Percentiles rank a stretch among this genome's conserved stretches.
Evolutionary conservation across 768 basidiomycete species (phyloP).

Genomic region (Lactarius hengduanensis): DNA sequence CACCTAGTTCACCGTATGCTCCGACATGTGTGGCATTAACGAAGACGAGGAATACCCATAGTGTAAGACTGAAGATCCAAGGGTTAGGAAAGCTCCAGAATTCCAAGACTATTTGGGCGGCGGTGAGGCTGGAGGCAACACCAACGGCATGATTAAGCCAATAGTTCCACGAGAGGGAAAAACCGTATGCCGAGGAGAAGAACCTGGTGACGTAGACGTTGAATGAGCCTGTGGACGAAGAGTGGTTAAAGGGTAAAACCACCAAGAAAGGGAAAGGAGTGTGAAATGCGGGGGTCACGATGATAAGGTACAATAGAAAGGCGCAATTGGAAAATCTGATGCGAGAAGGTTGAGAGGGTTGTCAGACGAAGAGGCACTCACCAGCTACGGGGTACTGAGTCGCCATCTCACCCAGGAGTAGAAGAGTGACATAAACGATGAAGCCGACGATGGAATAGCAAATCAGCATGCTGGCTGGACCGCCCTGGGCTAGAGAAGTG

Average conservation of each 20-base stretch:
- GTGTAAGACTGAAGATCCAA: conserved; percentile 71
- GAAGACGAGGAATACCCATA: conserved; percentile 73
- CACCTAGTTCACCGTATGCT: conserved; percentile 84
- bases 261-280: background rate
- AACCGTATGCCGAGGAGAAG: conserved; percentile 85
- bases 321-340: too few relatives aligned
- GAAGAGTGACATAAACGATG: conserved; percentile 74
- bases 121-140: conserved; percentile 82
- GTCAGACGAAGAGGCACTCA: conserved; percentile 28
- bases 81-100: conserved; percentile 67
- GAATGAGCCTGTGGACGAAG: conserved; percentile 63
- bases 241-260: conserved; percentile 1
- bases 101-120: conserved; percentile 76
- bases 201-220: conserved; percentile 84
- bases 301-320: background rate
- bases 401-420: conserved; percentile 82
- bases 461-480: conserved; percentile 84
- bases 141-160: conserved; percentile 90
- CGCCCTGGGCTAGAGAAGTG: conserved; percentile 74
- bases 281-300: background rate
- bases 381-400: conserved; percentile 82
- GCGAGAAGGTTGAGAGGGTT: background rate
- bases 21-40: conserved; percentile 69
- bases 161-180: conserved; percentile 86
- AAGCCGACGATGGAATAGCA: conserved; percentile 74